Evolutionary conservation across 192 early-diverging fungal species (phyloP).

Genomic region (Paraglomus brasilianum): DNA sequence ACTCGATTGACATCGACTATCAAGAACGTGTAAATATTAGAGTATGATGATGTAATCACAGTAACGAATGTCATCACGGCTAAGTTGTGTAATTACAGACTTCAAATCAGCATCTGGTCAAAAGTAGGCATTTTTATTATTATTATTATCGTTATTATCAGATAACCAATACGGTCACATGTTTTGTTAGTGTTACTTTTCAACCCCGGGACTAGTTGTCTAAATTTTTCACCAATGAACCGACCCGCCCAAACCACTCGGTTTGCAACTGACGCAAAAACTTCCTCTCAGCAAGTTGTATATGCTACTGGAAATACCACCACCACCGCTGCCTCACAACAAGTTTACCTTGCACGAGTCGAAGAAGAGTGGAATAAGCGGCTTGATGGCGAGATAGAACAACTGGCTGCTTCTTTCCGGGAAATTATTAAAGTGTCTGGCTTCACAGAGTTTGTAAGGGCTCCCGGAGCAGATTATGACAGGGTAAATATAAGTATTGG

Average conservation of each 20-base stretch:
- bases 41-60: too few relatives aligned
- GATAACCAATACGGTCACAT: too few relatives aligned
- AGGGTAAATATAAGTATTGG: neutral
- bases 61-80: too few relatives aligned
- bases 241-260: neutral
- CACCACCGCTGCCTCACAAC: slow-evolving; percentile 24
- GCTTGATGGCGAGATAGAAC: slow-evolving; percentile 26
- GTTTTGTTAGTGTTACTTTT: too few relatives aligned
- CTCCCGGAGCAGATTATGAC: slow-evolving; percentile 6
- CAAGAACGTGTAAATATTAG: too few relatives aligned
- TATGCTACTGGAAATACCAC: slow-evolving; percentile 3
- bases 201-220: too few relatives aligned
- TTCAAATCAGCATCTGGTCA: too few relatives aligned
- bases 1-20: too few relatives aligned
- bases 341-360: slow-evolving; percentile 16
- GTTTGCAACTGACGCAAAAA: slow-evolving; percentile 24
- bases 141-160: too few relatives aligned
- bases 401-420: slow-evolving; percentile 7
- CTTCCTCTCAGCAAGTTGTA: neutral
- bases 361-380: slow-evolving; percentile 26
- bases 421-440: slow-evolving; percentile 20
- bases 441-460: neutral
- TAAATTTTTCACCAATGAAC: neutral
- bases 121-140: too few relatives aligned
- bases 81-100: too few relatives aligned